A percentile compares a stretch with the other conserved stretches of the same genome.
Conservation (phyloP, 805 yeast species). For the Dipodascus geniculatus region DNA sequence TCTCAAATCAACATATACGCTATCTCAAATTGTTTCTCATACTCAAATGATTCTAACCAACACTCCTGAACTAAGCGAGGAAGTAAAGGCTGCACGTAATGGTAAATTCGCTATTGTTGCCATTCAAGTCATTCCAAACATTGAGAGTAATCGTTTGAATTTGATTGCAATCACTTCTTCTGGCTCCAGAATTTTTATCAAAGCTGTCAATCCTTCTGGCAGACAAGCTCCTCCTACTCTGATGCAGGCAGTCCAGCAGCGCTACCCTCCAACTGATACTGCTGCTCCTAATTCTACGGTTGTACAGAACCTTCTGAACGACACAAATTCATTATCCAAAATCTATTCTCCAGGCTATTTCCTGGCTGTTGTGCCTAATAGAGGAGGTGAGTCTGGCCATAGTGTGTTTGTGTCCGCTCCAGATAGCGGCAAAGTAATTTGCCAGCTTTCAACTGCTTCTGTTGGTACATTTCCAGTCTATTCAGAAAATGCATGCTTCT, state of each 20-base stretch:
- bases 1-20: conserved; percentile 21
- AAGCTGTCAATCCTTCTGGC: conserved; percentile 31
- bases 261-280: conserved; percentile 35
- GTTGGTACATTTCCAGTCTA: conserved; percentile 30
- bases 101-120: conserved; percentile 4
- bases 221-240: conserved; percentile 21
- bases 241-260: conserved; percentile 29
- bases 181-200: conserved; percentile 69
- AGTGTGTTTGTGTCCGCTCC: conserved; percentile 65
- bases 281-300: conserved; percentile 8
- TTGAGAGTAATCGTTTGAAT: conserved; percentile 62
- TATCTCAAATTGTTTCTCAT: conserved; percentile 19
- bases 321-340: conserved; percentile 44
- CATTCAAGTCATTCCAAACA: conserved; percentile 49
- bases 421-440: conserved; percentile 68
- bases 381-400: conserved; percentile 20
- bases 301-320: conserved; percentile 29
- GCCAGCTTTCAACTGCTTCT: conserved; percentile 39
- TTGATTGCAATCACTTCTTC: conserved; percentile 68
- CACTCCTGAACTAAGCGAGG: neutral
- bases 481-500: conserved; percentile 70
- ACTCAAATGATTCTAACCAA: conserved; percentile 19
- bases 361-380: conserved; percentile 43
- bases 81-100: neutral
- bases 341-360: conserved; percentile 81